phyloP scores from a whole-genome alignment of 2,329 filamentous ascomycete species.

The Davidsoniella neocaledoniae region DNA sequence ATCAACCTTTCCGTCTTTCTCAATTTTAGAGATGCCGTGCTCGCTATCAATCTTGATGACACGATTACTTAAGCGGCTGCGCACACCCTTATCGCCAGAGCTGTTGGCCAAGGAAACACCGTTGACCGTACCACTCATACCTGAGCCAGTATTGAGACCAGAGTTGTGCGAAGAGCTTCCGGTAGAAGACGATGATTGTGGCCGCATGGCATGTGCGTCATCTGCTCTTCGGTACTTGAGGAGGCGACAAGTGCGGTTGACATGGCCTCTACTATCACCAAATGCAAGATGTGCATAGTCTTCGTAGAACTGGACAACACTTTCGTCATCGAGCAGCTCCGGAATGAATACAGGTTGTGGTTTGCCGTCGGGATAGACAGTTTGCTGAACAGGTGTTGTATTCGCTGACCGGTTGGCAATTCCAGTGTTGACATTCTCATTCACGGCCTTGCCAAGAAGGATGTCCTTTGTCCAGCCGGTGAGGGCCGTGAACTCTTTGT shows the following conservation, averaged over 20 bases:
- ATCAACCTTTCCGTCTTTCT: conserved; percentile 78
- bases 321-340: conserved; percentile 84
- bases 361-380: conserved; percentile 28
- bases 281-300: conserved; percentile 89
- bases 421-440: conserved; percentile 70
- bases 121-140: neutral
- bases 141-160: neutral
- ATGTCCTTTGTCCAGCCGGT: conserved; percentile 91
- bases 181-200: conserved; percentile 12
- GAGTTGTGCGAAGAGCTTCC: neutral
- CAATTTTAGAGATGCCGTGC: conserved; percentile 65
- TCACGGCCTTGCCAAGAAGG: conserved; percentile 70
- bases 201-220: neutral
- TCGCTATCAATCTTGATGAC: conserved; percentile 51
- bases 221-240: conserved; percentile 59
- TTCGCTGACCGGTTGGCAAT: conserved; percentile 29
- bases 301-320: conserved; percentile 86
- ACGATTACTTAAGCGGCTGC: conserved; percentile 38
- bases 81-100: conserved; percentile 17
- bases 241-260: conserved; percentile 68
- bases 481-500: conserved; percentile 90
- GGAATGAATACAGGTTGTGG: conserved; percentile 76
- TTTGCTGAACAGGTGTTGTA: conserved; percentile 31
- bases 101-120: conserved; percentile 13
- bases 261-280: conserved; percentile 72